Evolutionary conservation across 2,329 filamentous ascomycete genomes (phyloP), one percentile per base, ranked within the genome.

Genomic region (Colletotrichum coccodes): DNA sequence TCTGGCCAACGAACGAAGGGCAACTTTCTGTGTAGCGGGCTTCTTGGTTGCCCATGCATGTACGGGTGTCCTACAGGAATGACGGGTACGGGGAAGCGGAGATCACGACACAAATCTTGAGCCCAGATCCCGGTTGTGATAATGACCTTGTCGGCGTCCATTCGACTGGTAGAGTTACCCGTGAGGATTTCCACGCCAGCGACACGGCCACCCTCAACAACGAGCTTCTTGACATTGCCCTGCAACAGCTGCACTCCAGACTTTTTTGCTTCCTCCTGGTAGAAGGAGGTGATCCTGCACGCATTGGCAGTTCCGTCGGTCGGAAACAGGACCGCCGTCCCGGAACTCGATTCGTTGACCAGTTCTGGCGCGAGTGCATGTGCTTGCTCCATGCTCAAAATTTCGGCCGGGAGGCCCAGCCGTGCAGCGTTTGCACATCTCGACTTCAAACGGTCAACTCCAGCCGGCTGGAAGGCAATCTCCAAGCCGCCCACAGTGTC

Each of bases 1-100:
- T 65, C 62, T n/a, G 62, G 62, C 62, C 62, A 65, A 21, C 62
- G 62, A 11, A 65, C 54, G 3, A 65, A 65, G 2, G 62, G 62
- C 46, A 60, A 21, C 6, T 38, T 44, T 2, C 34, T 14, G 14
- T 28, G 18, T 4, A 60, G n/a, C 18, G 47, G 9, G 7, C 7
- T 16, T 46, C 62, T 40, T 6, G 30, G 23, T 18, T 42, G 32
- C 4, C 54, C 56, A 9, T 65, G 30, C 54, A 53, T 58, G 47
- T 65, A 65, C 4, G 62, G 62, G 46, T 65, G 62, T 6, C 62
- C 62, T 8, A 60, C 62, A 3, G 62, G 62, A 9, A 65, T 21
- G 26, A 65, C 62, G 6, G 62, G 62, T 5, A 64, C 23, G 16
- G 61, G 61, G 53, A 59, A 64, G 26, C 11, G 32, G 34, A 64